These are phyloP conservation scores for Botrytis galanthina DNA, from an alignment of 2,329 filamentous ascomycete genomes.

Conservation along the genomic window DNA sequence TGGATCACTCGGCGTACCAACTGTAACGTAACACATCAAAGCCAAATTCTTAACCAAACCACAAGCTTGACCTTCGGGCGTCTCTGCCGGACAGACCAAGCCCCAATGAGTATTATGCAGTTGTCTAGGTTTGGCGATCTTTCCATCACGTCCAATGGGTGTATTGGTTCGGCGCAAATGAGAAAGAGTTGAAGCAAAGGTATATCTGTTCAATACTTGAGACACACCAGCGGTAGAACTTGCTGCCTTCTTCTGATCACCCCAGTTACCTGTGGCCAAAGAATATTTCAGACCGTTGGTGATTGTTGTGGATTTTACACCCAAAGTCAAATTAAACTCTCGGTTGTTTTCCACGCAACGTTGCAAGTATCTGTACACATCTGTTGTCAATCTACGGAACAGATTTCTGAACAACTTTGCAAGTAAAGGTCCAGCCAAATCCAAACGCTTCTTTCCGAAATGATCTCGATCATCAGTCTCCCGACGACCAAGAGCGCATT, in stretches of 20 bases:
- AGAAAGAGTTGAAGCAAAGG: constrained; percentile 92
- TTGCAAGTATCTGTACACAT: constrained; percentile 87
- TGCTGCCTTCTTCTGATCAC: constrained; percentile 97
- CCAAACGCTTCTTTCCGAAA: constrained; percentile 96
- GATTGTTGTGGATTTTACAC: constrained; percentile 86
- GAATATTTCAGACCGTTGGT: constrained; percentile 97
- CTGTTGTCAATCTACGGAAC: constrained; percentile 85
- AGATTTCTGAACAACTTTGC: constrained; percentile 95
- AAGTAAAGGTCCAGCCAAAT: constrained; percentile 89
- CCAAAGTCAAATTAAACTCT: constrained; percentile 87
- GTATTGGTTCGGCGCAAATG: constrained; percentile 98
- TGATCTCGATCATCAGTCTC: constrained; percentile 98
- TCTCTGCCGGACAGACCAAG: constrained; percentile 93
- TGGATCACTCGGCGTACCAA: constrained; percentile 85
- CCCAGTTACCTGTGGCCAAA: constrained; percentile 97
- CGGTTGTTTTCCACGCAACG: constrained; percentile 85
- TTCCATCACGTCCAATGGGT: constrained; percentile 94
- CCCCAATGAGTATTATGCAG: constrained; percentile 99
- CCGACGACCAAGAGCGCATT: constrained; percentile 86
- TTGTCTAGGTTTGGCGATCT: constrained; percentile 95
- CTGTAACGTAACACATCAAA: constrained; percentile 97
- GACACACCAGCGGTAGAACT: constrained; percentile 95
- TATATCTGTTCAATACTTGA: constrained; percentile 96
- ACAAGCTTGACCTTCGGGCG: constrained; percentile 96
- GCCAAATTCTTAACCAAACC: constrained; percentile 97